These are phyloP conservation scores for Ilyonectria sp. DNA, from an alignment of 2,329 filamentous ascomycete species.

Conservation along the genomic window DNA sequence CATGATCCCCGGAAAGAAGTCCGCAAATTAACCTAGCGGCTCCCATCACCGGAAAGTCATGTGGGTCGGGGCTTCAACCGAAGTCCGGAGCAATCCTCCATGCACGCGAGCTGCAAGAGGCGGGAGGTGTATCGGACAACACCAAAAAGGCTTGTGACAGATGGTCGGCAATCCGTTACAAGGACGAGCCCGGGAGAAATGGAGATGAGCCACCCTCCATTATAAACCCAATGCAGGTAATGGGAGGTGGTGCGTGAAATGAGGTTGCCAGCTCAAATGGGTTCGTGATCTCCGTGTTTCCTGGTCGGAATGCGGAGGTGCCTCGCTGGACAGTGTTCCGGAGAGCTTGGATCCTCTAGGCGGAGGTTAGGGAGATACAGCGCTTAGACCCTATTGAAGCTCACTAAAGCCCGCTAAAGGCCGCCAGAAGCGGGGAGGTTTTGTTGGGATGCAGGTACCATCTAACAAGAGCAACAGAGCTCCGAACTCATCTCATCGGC, in stretches of 20 bases:
- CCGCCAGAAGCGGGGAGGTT: constrained; percentile 1
- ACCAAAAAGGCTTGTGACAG: constrained; percentile 9
- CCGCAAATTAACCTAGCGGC: constrained; percentile 25
- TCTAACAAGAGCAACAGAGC: constrained; percentile 21
- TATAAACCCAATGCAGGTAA: constrained; percentile 4
- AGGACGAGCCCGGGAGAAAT: constrained; percentile 4
- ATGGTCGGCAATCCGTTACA: background rate
- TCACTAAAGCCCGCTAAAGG: background rate
- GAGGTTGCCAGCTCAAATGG: constrained; percentile 14
- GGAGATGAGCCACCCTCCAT: constrained; percentile 17
- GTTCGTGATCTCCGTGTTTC: constrained; percentile 15
- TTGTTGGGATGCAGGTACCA: constrained; percentile 25
- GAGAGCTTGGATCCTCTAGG: constrained; percentile 15
- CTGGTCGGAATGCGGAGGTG: constrained; percentile 25
- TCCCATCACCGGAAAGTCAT: constrained; percentile 3
- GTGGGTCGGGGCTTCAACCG: constrained; percentile 18
- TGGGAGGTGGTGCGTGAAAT: constrained; percentile 19
- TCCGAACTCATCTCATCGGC: constrained; percentile 23
- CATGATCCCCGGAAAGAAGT: constrained; percentile 31
- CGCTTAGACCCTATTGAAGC: background rate
- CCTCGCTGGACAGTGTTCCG: background rate
- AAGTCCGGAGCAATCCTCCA: background rate
- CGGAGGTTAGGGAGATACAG: constrained; percentile 36
- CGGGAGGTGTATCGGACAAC: constrained; percentile 5
- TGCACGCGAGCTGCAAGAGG: background rate